These are phyloP conservation scores for Buxus sempervirens DNA, from an alignment of 164 flowering plant species.

Conservation along the genomic window DNA sequence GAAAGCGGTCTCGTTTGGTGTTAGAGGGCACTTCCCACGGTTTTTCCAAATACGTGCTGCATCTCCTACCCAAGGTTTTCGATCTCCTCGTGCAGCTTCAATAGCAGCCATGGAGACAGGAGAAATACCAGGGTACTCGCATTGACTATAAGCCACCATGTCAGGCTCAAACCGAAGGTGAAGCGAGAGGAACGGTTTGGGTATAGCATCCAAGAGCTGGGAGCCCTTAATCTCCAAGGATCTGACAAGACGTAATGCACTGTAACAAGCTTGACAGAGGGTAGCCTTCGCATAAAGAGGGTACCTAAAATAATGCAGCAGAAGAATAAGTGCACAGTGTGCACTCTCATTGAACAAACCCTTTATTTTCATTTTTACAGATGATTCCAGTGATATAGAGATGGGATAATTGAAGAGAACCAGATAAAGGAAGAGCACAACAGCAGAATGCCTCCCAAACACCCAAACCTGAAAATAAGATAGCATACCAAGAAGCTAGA, in stretches of 20 bases:
- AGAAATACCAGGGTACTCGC: slow-evolving; percentile 67
- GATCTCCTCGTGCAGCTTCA: slow-evolving; percentile 65
- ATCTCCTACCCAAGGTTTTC: slow-evolving; percentile 90
- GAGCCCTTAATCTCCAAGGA: slow-evolving; percentile 62
- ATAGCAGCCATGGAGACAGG: slow-evolving; percentile 57
- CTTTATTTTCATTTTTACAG: background rate
- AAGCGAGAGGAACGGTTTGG: slow-evolving; percentile 91
- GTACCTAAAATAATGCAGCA: slow-evolving; percentile 42
- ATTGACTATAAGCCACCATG: slow-evolving; percentile 97
- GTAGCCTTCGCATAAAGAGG: slow-evolving; percentile 81
- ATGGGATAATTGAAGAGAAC: background rate
- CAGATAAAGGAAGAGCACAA: background rate
- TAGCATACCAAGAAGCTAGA: background rate
- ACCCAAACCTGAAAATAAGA: background rate
- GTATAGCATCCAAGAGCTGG: slow-evolving; percentile 73
- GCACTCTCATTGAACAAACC: too few relatives aligned
- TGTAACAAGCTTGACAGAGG: slow-evolving; percentile 88
- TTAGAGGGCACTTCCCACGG: slow-evolving; percentile 94
- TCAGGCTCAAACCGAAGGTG: slow-evolving; percentile 98
- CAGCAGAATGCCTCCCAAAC: background rate
- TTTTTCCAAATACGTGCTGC: slow-evolving; percentile 74
- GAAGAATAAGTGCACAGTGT: background rate
- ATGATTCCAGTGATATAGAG: background rate
- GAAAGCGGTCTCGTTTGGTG: slow-evolving; percentile 83
- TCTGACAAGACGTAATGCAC: slow-evolving; percentile 62